Conservation (phyloP, 768 basidiomycete species). For the Suillus clintonianus region DNA sequence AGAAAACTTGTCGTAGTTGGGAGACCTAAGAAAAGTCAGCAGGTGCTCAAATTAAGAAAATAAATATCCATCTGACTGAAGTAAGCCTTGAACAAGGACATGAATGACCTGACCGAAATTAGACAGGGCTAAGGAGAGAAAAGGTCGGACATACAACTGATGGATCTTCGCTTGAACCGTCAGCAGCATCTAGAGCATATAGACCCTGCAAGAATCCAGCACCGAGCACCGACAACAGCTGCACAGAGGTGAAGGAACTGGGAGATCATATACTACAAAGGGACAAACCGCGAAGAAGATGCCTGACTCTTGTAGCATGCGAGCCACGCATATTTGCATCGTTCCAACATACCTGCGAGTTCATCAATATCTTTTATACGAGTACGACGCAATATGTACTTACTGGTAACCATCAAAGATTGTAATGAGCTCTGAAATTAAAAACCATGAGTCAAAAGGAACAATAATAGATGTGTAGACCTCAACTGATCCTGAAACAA, state of each 20-base stretch:
- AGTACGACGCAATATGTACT: constrained; percentile 15
- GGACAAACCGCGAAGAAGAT: constrained; percentile 82
- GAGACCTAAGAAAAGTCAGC: constrained; percentile 45
- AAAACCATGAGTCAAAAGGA: constrained; percentile 2
- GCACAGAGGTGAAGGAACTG: background rate
- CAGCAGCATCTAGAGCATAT: constrained; percentile 89
- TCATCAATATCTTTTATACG: background rate
- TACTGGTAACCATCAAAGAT: constrained; percentile 83
- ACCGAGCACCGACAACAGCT: constrained; percentile 82
- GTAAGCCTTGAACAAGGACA: constrained; percentile 73
- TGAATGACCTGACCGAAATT: constrained; percentile 56
- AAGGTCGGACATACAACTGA: constrained; percentile 39
- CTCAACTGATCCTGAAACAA: constrained; percentile 75
- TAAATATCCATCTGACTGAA: constrained; percentile 57
- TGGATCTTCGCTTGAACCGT: constrained; percentile 66
- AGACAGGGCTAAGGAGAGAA: background rate
- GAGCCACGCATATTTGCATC: constrained; percentile 90
- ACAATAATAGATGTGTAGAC: constrained; percentile 7
- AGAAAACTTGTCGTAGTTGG: constrained; percentile 62
- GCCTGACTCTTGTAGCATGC: constrained; percentile 92
- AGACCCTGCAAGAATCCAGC: constrained; percentile 86
- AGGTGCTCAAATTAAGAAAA: constrained; percentile 7
- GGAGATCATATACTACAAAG: background rate
- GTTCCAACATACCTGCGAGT: constrained; percentile 76
- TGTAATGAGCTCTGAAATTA: constrained; percentile 64